Evolutionary conservation across 75 land plant species (phyloP).

Genomic region (Adiantum capillusveneris): DNA sequence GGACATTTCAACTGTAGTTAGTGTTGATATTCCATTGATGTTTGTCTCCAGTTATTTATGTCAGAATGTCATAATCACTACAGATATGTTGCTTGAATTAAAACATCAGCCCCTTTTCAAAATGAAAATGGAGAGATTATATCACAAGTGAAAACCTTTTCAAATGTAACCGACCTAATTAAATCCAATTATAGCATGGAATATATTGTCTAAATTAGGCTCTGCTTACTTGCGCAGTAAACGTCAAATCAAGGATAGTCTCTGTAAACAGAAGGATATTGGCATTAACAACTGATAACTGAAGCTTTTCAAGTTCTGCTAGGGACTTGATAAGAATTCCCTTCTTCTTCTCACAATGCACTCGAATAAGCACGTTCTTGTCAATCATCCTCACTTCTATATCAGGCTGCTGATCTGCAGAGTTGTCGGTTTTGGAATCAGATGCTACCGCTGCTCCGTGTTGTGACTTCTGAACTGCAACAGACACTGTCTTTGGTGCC

Average conservation of each 20-base stretch:
- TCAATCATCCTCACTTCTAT: conserved; percentile 28
- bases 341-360: conserved; percentile 35
- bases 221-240: conserved; percentile 23
- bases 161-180: too few relatives aligned
- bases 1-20: too few relatives aligned
- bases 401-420: conserved; percentile 10
- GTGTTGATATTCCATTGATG: too few relatives aligned
- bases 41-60: too few relatives aligned
- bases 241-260: conserved; percentile 23
- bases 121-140: too few relatives aligned
- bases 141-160: too few relatives aligned
- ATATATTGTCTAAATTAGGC: too few relatives aligned
- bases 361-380: conserved; percentile 23
- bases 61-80: too few relatives aligned
- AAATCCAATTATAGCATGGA: too few relatives aligned
- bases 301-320: conserved; percentile 33
- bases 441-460: not conserved
- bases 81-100: too few relatives aligned
- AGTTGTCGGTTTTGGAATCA: conserved; percentile 1
- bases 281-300: conserved; percentile 27
- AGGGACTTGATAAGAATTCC: conserved; percentile 25
- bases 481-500: conserved; percentile 35
- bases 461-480: conserved; percentile 28
- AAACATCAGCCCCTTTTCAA: too few relatives aligned
- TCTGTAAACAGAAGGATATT: conserved; percentile 32